Percentiles rank a stretch among this genome's conserved stretches.
phyloP scores from a whole-genome alignment of 495 filamentous ascomycete species.

The Penicillium cosmopolitanum region DNA sequence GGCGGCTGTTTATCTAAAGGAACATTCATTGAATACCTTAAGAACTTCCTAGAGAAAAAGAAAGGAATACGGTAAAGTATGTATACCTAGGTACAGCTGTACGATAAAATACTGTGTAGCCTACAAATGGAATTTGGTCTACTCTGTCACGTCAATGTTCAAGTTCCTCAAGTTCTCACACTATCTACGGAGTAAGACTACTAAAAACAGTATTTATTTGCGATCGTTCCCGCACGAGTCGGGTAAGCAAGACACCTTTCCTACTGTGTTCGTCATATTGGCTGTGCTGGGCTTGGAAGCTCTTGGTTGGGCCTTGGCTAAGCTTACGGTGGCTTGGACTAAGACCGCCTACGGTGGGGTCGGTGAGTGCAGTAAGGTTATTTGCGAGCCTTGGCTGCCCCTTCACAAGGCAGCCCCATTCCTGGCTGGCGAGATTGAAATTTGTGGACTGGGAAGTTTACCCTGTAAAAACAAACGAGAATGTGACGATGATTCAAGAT shows the following conservation, averaged over 20 bases:
- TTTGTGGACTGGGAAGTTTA: conserved; percentile 6
- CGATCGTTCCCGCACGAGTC: background rate
- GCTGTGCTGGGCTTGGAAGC: conserved; percentile 9
- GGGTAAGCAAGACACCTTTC: conserved; percentile 6
- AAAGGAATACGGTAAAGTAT: too few relatives aligned
- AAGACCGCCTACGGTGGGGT: conserved; percentile 16
- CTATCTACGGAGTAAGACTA: conserved; percentile 3
- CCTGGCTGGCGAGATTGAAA: conserved; percentile 14
- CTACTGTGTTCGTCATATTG: conserved; percentile 9
- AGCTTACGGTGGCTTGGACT: conserved; percentile 31
- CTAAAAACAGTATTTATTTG: conserved; percentile 10
- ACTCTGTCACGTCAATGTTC: background rate
- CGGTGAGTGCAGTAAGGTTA: conserved; percentile 25
- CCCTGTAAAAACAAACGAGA: conserved; percentile 4
- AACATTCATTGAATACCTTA: background rate
- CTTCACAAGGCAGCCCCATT: conserved; percentile 32
- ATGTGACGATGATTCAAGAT: conserved; percentile 4
- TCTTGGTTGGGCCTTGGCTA: conserved; percentile 23
- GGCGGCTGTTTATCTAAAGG: background rate
- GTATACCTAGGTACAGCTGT: background rate
- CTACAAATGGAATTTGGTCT: background rate
- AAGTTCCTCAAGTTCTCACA: background rate
- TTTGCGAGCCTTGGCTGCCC: conserved; percentile 24
- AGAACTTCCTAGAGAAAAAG: too few relatives aligned
- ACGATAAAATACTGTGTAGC: background rate